phyloP scores from a whole-genome alignment of 257 asterid species.

The Phtheirospermum japonicum region DNA sequence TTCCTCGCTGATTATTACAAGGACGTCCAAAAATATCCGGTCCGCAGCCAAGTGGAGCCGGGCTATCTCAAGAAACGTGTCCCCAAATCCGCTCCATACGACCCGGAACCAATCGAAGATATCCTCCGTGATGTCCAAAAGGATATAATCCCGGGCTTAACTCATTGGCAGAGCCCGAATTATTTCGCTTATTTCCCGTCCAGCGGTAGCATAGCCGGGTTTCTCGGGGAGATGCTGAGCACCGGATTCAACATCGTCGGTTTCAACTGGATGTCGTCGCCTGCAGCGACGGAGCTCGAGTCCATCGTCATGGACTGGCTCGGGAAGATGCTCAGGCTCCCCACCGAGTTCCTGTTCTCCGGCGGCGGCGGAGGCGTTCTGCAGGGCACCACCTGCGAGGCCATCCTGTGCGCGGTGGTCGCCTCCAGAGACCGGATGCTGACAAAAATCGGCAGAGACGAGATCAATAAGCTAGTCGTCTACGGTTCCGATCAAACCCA shows the following conservation, averaged over 20 bases:
- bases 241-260: constrained; percentile 68
- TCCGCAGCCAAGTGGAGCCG: constrained; percentile 69
- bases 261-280: no score
- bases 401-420: no score
- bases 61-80: constrained; percentile 53
- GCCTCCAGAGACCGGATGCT: no score
- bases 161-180: constrained; percentile 80
- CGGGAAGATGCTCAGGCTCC: no score
- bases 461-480: constrained; percentile 53
- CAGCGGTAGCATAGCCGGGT: constrained; percentile 67
- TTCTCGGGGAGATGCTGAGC: constrained; percentile 66
- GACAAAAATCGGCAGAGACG: no score
- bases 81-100: constrained; percentile 57
- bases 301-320: no score
- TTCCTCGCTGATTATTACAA: constrained; percentile 70
- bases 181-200: constrained; percentile 68
- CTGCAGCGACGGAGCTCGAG: no score
- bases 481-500: constrained; percentile 82
- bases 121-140: constrained; percentile 52
- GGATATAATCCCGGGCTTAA: constrained; percentile 69
- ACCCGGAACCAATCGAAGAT: constrained; percentile 53
- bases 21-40: constrained; percentile 62
- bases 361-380: no score
- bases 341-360: no score
- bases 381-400: no score